Evolutionary conservation across 371 early-diverging fungal species (phyloP), one percentile per base, ranked within the genome.

Genomic region (Zopfochytrium polystomum): DNA sequence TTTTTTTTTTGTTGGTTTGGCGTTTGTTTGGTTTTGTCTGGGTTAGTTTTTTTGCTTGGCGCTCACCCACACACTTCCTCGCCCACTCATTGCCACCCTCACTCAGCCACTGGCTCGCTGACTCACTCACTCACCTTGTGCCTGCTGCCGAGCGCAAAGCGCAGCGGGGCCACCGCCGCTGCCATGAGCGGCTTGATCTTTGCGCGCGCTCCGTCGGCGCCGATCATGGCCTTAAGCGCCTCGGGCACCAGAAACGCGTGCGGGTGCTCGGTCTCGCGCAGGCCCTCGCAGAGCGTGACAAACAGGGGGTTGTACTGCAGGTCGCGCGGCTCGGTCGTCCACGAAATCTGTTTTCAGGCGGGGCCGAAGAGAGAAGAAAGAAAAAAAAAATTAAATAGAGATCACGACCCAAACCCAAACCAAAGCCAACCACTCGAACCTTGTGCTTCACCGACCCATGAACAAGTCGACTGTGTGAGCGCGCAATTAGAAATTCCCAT

Each of bases 391-490:
- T 54, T n/a, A 56, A 30, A 20, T 54, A 49, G 27, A 30, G 23
- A n/a, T n/a, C n/a, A n/a, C n/a, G n/a, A n/a, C 25, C 22, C 49
- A 43, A 1, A 26, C 1, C 2, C 31, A 35, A 15, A 63, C 4
- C 7, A 44, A 7, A 6, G 31, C 29, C 54, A 1, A 29, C 0
- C 6, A 54, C 3, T 30, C 31, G 34, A 18, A 67, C 67, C 58
- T 71, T 76, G 68, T 76, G 77, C 55, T 73, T 73, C 27, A 76
- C 70, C 20, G 77, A 76, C 18, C 77, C 77, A 46, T 76, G 77
- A 20, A 68, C 63, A 0, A 76, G 55, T 3, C 72, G 66, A 54
- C 72, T 62, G n/a, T 15, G 29, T 25, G 32, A 25, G 22, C 29
- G 32, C 6, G 20, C 25, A 15, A 15, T 42, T n/a, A 9, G n/a